A percentile compares a stretch with the other conserved stretches of the same genome.
phyloP scores from a whole-genome alignment of 129 eudicot species.

The carrot (Daucus carota) region DH1_v3.0 NC_030385.2:36127001-36127500 shows the following conservation, averaged over 20 bases:
- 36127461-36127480: conserved; percentile 41
- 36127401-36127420: not conserved
- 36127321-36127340: not conserved
- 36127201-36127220: not conserved
- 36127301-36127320: no score
- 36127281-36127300: not conserved
- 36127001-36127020: not conserved
- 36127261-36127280: not conserved
- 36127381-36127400: not conserved
- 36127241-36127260: not conserved
- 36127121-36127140: conserved; percentile 62
- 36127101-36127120: conserved; percentile 22
- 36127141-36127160: conserved; percentile 43
- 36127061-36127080: conserved; percentile 16
- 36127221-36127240: not conserved
- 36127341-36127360: not conserved
- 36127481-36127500: not conserved
- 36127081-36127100: conserved; percentile 2
- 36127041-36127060: conserved; percentile 1
- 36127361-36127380: not conserved
- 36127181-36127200: not conserved
- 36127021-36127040: not conserved
- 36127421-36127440: not conserved
- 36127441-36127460: conserved; percentile 20
- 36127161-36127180: conserved; percentile 15